Base-by-base conservation (phyloP, 495 filamentous ascomycete genomes). In the Trichocladium antarcticum region DNA sequence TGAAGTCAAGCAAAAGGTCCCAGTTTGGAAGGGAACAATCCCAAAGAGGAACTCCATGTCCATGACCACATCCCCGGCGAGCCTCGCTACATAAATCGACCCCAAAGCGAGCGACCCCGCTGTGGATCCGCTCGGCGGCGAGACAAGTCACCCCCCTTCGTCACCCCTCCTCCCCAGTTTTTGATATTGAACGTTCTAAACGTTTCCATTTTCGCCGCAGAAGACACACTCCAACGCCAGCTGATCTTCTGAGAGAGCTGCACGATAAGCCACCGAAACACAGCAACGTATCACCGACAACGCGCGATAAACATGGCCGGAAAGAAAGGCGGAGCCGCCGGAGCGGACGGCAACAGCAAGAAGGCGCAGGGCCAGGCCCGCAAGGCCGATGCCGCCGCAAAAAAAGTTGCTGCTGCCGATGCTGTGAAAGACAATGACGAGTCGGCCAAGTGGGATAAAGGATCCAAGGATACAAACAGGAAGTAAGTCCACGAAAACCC, bases 351-450 rank as follows among this genome's bases (percentile, higher is more conserved):
- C 55, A 85, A 82, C 69, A 83, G 78, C 58, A 97, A 95, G 74
- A 97, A 97, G 71, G 89, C 72, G 0, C 78, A 79, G 2, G 93
- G 92, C 55, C 86, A 97, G 59, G 89, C 90, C 48, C 74, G 88
- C 71, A 98, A 98, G 74, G 89, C 92, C 49, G 87, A 95, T 37
- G 78, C 79, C 9, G 90, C 89, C 0, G 81, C 84, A 2, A 57
- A 72, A 39, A 98, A 95, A 65, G 75, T 79, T 31, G 85, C 85
- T 7, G 79, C 57, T 0, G 82, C 83, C 43, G 74, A 84, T 16
- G 66, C 76, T n/a, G 85, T 83, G 68, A 77, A 70, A 28, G 78
- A 77, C 0, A 75, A 70, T 0, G 79, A 65, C 34, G 93, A 96
- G 57, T 82, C 83, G 9, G 73, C 73, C 50, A 73, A 94, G 53